A percentile compares a stretch with the other conserved stretches of the same genome.
These are phyloP conservation scores for Musa acuminata DNA, from an alignment of 176 grass and related monocot species.

Conservation along the genomic window DNA sequence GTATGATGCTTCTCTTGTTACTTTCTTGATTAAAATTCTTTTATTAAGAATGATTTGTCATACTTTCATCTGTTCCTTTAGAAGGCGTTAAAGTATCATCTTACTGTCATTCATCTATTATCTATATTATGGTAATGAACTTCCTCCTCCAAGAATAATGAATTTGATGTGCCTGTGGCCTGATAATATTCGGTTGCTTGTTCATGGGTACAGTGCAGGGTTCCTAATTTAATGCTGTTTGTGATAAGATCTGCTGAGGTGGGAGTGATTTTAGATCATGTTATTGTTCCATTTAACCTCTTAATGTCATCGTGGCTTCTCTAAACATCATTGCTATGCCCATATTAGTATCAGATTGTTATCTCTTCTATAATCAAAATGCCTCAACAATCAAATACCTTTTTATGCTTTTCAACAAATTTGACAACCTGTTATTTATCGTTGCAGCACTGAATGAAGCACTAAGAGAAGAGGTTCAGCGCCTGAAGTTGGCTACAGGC, in stretches of 20 bases:
- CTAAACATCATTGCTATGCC: background rate
- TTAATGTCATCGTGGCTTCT: background rate
- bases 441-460: conserved; percentile 56
- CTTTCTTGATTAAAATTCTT: background rate
- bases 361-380: background rate
- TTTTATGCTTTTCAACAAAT: too few relatives aligned
- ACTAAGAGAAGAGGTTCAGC: conserved; percentile 57
- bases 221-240: too few relatives aligned
- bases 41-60: background rate
- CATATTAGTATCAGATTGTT: background rate
- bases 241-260: too few relatives aligned
- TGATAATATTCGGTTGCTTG: too few relatives aligned
- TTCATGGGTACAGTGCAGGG: too few relatives aligned
- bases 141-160: too few relatives aligned
- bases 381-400: too few relatives aligned
- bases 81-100: background rate
- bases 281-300: background rate
- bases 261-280: too few relatives aligned
- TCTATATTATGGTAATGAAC: too few relatives aligned
- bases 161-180: too few relatives aligned
- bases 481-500: conserved; percentile 45
- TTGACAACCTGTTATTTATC: background rate
- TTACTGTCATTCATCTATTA: too few relatives aligned
- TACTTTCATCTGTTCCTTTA: background rate
- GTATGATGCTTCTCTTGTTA: background rate